Evolutionary conservation across 495 filamentous ascomycete species (phyloP), one percentile per base, ranked within the genome.

Genomic region (Podospora didyma): DNA sequence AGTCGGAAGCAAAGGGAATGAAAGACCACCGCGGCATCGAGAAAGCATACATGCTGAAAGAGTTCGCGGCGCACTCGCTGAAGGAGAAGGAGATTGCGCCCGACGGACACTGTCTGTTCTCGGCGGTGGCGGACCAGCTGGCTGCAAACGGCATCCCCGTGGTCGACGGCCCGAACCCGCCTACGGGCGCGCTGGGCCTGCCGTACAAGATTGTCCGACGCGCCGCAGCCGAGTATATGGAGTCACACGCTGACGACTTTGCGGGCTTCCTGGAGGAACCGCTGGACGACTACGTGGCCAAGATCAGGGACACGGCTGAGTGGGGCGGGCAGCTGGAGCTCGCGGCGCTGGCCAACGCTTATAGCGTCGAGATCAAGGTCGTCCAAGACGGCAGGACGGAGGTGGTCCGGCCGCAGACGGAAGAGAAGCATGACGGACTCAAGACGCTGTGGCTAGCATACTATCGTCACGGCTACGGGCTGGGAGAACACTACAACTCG

Each of bases 401-500:
- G 71, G 88, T 81, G 53, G 89, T 97, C 42, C 80, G 79, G 53
- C 78, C 83, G 71, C 0, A 34, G 17, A 60, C 48, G 6, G 59
- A 42, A 12, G 62, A 56, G 16, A 64, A 62, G 9, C 67, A 62
- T 16, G 63, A 53, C 46, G 61, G 60, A 24, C 59, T 58, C 17
- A 72, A 73, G 54, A 77, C 64, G 51, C 77, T 97, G 28, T 98
- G 94, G 94, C 72, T 98, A 71, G 92, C 90, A 21, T 98, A 97
- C 72, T 97, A 97, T 73, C 78, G 88, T 58, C 92, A 97, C 74
- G 85, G 86, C 51, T 97, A 90, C 75, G 92, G 92, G 2, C 75
- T 97, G 17, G 94, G 94, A 12, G 93, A 97, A 78, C 94, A 98
- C 74, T 98, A 97, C 73, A 98, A 97, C 66, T 96, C 92, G 21